Evolutionary conservation across 495 filamentous ascomycete genomes (phyloP), one percentile per base, ranked within the genome.

Genomic region (Talaromyces ruber): DNA sequence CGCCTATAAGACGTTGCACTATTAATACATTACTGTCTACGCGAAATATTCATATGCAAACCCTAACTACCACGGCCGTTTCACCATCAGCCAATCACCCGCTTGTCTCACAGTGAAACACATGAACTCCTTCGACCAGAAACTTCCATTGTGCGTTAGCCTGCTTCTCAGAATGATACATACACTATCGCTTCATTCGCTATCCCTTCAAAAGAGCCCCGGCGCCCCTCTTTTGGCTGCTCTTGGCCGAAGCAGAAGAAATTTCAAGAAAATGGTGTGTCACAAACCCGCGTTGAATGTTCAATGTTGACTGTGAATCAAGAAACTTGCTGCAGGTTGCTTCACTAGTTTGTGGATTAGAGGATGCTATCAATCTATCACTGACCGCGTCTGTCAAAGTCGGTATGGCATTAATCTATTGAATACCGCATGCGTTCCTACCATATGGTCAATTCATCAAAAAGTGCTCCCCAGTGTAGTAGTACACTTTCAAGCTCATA

Each of bases 31-130:
- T 14, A 16, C 4, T 2, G 1, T 16, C 34, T 47, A 47, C 43
- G 5, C 18, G 5, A 47, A 47, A 47, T 47, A 16, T 21, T 6
- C 3, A 6, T 16, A 47, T 14, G 43, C n/a, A 54, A 54, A 54
- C 24, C 51, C 51, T 54, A 54, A 54, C 24, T 53, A 24, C 9
- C 3, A 28, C 28, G 51, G 22, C 22, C 51, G 51, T 54, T 54
- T 54, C 51, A 54, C 51, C 51, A 54, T 26, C 51, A 54, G 51
- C 51, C 51, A 54, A 54, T 54, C 51, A 14, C 26, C 22, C 51
- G 51, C 22, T 11, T 54, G 51, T 54, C 51, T 54, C 51, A 54
- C 22, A 54, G 22, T 54, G 51, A 54, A 54, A 54, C 51, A 54
- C 51, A 54, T 28, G 51, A 54, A 54, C 51, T 25, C 22, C 51